Evolutionary conservation across 2,329 filamentous ascomycete genomes (phyloP).

Genomic region (Plectosphaerella sp.): DNA sequence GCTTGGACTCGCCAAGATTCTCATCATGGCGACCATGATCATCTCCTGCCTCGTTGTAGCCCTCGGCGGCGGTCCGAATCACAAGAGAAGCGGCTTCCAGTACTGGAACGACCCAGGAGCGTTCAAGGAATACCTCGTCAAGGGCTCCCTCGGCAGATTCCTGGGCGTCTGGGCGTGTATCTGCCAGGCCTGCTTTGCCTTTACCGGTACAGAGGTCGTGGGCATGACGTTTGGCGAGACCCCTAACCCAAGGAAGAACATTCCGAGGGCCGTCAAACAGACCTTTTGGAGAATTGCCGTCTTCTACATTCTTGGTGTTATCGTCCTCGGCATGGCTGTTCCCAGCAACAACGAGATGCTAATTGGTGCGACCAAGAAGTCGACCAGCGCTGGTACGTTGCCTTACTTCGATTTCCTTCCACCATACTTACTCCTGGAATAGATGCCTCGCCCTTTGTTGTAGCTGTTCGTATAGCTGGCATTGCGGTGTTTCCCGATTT

Average conservation of each 20-base stretch:
- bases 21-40: slow-evolving; percentile 35
- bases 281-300: slow-evolving; percentile 18
- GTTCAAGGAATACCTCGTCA: slow-evolving; percentile 28
- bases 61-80: slow-evolving; percentile 31
- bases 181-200: slow-evolving; percentile 33
- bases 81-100: slow-evolving; percentile 32
- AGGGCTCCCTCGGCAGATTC: slow-evolving; percentile 30
- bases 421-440: neutral
- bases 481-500: slow-evolving; percentile 13
- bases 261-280: slow-evolving; percentile 16
- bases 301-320: slow-evolving; percentile 17
- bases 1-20: slow-evolving; percentile 38
- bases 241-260: slow-evolving; percentile 15
- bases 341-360: slow-evolving; percentile 15
- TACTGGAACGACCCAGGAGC: slow-evolving; percentile 40
- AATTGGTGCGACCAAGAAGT: neutral
- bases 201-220: slow-evolving; percentile 64
- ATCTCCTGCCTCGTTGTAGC: slow-evolving; percentile 31
- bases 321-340: slow-evolving; percentile 17
- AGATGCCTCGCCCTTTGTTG: slow-evolving; percentile 17
- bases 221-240: slow-evolving; percentile 65
- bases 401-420: neutral
- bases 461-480: slow-evolving; percentile 14
- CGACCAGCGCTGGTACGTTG: neutral
- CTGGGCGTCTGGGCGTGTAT: slow-evolving; percentile 33